Evolutionary conservation across 805 yeast species (phyloP), one percentile per base, ranked within the genome.

Genomic region (Wickerhamomyces rabaulensis): DNA sequence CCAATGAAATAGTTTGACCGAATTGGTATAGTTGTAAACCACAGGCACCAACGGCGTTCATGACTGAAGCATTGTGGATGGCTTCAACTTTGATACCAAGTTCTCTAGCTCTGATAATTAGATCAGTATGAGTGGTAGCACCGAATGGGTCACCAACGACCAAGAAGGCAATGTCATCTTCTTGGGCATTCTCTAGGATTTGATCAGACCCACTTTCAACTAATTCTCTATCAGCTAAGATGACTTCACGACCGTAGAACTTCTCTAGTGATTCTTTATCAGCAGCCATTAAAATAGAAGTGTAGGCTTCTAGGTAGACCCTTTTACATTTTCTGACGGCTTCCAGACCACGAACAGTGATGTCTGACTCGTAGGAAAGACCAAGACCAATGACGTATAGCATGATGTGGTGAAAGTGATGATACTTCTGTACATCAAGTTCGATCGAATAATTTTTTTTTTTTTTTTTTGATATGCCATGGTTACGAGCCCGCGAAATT

Each of bases 121-220:
- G 74, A 69, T 94, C 99, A 0, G 97, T 89, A 68, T 92, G 99
- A 1, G 99, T 92, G 5, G 99, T 92, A 27, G 99, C 99, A 29
- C 99, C 99, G 62, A 89, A 92, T 29, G 92, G 96, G 65, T 92
- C 99, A 31, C 99, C 99, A 23, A 92, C 99, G 19, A 94, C 99
- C 52, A 94, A 73, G 56, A 92, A 90, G 0, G 97, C 98, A 63
- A 92, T 76, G 62, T 94, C 97, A 46, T 85, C 92, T 20, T 67
- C 73, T 27, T 85, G 79, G 1, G 95, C 97, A 50, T 79, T 82
- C 19, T 71, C 84, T 52, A 92, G 71, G 49, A 92, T 94, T 36
- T 77, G 75, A 58, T 91, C 98, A 23, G 94, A 82, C 8, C 92
- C 95, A 46, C 84, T 74, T 62, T 92, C 99, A 20, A 92, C 99